Percentiles rank a stretch among this genome's conserved stretches.
Conservation (phyloP, 495 filamentous ascomycete species). For the Penicillium roqueforti region DNA sequence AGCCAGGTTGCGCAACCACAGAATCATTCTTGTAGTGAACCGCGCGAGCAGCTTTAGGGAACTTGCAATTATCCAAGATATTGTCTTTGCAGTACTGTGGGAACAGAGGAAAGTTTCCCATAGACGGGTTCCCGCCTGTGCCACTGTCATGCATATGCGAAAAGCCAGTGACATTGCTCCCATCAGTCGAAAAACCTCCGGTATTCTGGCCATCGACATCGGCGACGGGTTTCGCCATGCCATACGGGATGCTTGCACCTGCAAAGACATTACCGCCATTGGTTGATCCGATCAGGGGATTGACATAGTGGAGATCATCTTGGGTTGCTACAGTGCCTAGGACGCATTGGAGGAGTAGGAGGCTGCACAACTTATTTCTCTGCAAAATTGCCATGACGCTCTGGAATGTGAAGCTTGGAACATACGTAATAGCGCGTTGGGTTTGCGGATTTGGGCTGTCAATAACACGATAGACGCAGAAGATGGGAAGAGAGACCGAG, state of each 20-base stretch:
- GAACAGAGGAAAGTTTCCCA: conserved; percentile 70
- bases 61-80: conserved; percentile 58
- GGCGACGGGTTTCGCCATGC: conserved; percentile 70
- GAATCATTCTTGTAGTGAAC: conserved; percentile 44
- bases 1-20: conserved; percentile 61
- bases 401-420: not conserved
- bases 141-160: conserved; percentile 66
- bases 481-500: not conserved
- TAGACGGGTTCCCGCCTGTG: conserved; percentile 61
- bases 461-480: not conserved
- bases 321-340: conserved; percentile 9
- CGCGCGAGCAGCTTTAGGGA: conserved; percentile 48
- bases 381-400: conserved; percentile 1
- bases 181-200: conserved; percentile 67
- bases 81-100: conserved; percentile 59
- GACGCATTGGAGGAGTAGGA: conserved; percentile 4
- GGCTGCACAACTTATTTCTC: not conserved
- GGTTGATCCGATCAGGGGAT: conserved; percentile 53
- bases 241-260: conserved; percentile 69
- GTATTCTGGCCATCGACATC: conserved; percentile 65
- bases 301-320: conserved; percentile 33
- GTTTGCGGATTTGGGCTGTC: not conserved
- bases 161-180: conserved; percentile 56
- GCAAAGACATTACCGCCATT: conserved; percentile 66
- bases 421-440: not conserved